Conservation (phyloP, 2,329 filamentous ascomycete species). For the Aspergillus brasiliensis region DNA sequence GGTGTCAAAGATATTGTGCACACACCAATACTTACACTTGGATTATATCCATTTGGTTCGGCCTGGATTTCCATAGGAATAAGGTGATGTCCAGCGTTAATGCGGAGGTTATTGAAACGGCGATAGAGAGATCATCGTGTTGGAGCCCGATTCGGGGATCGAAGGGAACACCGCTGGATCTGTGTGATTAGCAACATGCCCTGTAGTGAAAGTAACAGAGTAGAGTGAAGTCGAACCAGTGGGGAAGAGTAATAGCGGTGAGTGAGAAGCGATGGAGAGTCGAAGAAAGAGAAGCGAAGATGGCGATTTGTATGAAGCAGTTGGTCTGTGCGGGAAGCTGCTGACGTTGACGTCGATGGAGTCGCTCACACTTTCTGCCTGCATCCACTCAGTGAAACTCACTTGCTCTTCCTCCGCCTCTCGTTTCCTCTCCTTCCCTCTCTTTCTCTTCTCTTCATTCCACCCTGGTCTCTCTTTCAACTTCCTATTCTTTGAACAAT, state of each 20-base stretch:
- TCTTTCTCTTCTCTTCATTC: conserved; percentile 5
- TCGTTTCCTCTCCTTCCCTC: conserved; percentile 5
- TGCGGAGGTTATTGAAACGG: neutral
- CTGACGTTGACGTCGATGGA: conserved; percentile 6
- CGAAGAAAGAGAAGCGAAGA: neutral
- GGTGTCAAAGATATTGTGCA: neutral
- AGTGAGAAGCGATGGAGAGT: neutral
- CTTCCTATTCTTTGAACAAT: neutral
- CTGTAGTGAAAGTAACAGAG: too few relatives aligned
- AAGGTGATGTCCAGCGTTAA: too few relatives aligned
- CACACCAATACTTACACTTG: neutral
- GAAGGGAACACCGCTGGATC: rapidly evolving
- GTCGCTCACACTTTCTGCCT: conserved; percentile 1
- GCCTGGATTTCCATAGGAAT: too few relatives aligned
- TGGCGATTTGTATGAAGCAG: neutral
- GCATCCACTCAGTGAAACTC: too few relatives aligned
- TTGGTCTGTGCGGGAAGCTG: conserved; percentile 12
- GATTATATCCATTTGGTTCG: neutral
- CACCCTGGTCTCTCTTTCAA: neutral
- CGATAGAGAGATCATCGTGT: neutral
- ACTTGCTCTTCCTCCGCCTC: conserved; percentile 4
- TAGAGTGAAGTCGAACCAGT: neutral
- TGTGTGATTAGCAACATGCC: too few relatives aligned
- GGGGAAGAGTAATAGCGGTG: neutral
- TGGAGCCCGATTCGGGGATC: neutral